A percentile compares a stretch with the other conserved stretches of the same genome.
These are phyloP conservation scores for Penicillium thymicola DNA, from an alignment of 2,329 filamentous ascomycete species.

Conservation along the genomic window DNA sequence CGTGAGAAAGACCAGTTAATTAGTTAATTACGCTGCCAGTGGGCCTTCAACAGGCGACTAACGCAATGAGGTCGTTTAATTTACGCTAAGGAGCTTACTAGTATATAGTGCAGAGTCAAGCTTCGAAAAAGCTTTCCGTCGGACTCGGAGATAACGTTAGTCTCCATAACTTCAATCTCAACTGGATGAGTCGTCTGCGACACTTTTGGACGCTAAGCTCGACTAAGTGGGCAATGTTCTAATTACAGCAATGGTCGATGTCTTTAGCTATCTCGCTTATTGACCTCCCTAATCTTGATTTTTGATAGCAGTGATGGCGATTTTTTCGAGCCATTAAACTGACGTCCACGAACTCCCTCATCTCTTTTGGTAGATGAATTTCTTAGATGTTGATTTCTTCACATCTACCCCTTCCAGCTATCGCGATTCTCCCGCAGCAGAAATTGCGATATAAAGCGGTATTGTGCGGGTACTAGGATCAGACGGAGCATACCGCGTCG, in stretches of 20 bases:
- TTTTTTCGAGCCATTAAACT: neutral
- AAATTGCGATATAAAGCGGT: neutral
- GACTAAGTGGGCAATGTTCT: constrained; percentile 4
- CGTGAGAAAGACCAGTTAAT: too few relatives aligned
- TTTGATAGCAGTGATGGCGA: neutral
- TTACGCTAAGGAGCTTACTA: neutral
- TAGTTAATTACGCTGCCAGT: neutral
- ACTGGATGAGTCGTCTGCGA: neutral
- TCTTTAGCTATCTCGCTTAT: constrained; percentile 3
- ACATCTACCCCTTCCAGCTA: neutral
- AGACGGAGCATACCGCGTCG: neutral
- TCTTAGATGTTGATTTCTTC: neutral
- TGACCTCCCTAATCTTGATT: constrained; percentile 6
- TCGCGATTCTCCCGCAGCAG: neutral
- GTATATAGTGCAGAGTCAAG: neutral
- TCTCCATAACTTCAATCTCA: neutral
- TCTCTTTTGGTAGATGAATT: neutral
- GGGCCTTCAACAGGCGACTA: neutral
- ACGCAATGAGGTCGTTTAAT: neutral
- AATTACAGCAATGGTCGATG: neutral
- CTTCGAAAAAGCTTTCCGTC: neutral
- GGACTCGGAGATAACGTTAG: neutral
- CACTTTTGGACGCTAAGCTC: neutral
- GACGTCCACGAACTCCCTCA: neutral
- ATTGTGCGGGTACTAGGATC: neutral